Evolutionary conservation across 1,284 basidiomycete genomes (phyloP).

Genomic region (Rhodotorula sp.): DNA sequence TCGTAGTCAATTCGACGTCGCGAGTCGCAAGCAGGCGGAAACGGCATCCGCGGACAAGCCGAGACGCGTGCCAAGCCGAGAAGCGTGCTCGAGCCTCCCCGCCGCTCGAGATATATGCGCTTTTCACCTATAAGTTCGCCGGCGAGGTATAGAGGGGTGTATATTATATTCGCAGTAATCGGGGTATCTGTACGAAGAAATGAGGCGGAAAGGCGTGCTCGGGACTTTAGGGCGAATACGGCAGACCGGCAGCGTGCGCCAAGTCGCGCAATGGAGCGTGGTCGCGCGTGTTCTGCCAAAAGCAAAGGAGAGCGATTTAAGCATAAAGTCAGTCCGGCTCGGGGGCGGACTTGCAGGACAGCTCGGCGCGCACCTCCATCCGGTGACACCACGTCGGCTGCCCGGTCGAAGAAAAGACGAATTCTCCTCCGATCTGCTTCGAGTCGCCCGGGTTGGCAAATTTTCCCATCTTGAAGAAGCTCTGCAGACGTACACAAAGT

Average conservation of each 20-base stretch:
- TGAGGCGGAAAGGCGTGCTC: not conserved
- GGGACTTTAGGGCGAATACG: not conserved
- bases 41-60: too few relatives aligned
- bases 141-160: too few relatives aligned
- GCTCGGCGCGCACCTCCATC: slow-evolving; percentile 25
- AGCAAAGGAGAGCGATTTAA: too few relatives aligned
- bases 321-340: not conserved
- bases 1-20: too few relatives aligned
- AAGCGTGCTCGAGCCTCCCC: too few relatives aligned
- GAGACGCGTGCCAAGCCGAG: too few relatives aligned
- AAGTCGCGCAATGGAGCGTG: slow-evolving; percentile 33
- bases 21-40: too few relatives aligned
- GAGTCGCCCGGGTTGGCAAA: slow-evolving; percentile 24
- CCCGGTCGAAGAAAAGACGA: slow-evolving; percentile 30
- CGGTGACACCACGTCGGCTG: slow-evolving; percentile 22
- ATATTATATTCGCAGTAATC: too few relatives aligned
- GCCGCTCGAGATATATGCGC: too few relatives aligned
- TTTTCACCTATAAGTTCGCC: too few relatives aligned
- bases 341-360: not conserved
- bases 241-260: slow-evolving; percentile 20
- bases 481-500: not conserved
- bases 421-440: slow-evolving; percentile 44
- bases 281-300: slow-evolving; percentile 32
- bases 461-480: slow-evolving; percentile 27
- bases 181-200: not conserved